phyloP scores from a whole-genome alignment of 163 green algal species.

The Scenedesmus sp. region DNA sequence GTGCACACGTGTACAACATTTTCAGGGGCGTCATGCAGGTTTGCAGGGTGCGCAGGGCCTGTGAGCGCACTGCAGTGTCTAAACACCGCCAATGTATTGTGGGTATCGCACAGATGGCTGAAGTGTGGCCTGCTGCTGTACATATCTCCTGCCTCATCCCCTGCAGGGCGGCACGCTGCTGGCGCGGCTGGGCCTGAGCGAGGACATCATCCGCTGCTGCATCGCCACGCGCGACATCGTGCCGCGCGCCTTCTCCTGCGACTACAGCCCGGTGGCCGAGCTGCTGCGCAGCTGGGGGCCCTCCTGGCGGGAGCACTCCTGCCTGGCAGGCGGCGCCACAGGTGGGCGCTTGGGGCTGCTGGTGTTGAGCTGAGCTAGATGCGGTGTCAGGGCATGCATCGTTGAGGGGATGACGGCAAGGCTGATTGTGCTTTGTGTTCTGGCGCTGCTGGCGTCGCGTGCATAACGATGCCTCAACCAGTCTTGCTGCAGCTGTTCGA shows the following conservation, averaged over 20 bases:
- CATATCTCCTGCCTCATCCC: background rate
- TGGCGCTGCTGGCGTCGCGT: background rate
- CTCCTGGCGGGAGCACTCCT: slow-evolving; percentile 80
- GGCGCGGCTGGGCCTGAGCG: slow-evolving; percentile 76
- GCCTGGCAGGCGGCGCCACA: slow-evolving; percentile 57
- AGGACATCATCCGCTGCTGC: slow-evolving; percentile 85
- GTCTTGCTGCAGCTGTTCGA: too few relatives aligned
- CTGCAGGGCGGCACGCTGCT: slow-evolving; percentile 71
- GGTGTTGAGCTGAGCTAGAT: background rate
- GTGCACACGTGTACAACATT: background rate
- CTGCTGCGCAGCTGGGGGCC: slow-evolving; percentile 75
- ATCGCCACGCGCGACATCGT: slow-evolving; percentile 98
- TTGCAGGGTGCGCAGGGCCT: background rate
- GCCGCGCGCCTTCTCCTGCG: slow-evolving; percentile 96
- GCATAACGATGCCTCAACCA: too few relatives aligned
- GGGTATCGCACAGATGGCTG: background rate
- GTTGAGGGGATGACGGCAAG: background rate
- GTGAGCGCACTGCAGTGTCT: background rate
- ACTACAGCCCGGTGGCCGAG: slow-evolving; percentile 91
- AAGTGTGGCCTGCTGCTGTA: background rate
- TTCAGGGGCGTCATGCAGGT: background rate
- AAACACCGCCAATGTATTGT: background rate
- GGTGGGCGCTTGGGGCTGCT: background rate
- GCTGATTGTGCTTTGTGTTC: background rate
- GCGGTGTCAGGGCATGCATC: background rate